Base-by-base conservation (phyloP, 2,329 filamentous ascomycete genomes). In the Chrysoporthe cubensis region DNA sequence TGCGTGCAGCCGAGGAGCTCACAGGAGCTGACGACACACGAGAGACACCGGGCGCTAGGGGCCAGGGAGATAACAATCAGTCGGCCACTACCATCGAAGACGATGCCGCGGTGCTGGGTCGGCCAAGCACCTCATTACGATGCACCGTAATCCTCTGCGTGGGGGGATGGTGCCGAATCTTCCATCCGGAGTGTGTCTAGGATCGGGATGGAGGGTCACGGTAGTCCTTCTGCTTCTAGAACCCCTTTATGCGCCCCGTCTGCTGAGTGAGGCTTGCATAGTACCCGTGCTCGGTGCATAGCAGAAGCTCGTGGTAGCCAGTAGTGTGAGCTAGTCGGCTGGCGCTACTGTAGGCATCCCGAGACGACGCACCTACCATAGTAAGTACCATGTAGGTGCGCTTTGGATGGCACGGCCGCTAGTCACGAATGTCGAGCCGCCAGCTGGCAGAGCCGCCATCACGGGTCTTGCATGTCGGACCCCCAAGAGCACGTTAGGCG, bases 31-130 rank as follows among this genome's bases (percentile, higher is more conserved):
- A 46, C 40, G 26, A 52, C 56, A 34, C 56, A 62, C 21, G 40
- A 46, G 21, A 58, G 44, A 60, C 5, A 59, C 64, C 26, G 64
- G 61, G 67, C 64, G 67, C 64, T 48, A 67, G 58, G 21, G 48
- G 58, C n/a, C 42, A 37, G 32, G 9, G 32, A 54, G 50, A 54
- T 34, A 21, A 32, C 16, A 21, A 54, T 32, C 50, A 26, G 21
- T 54, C 50, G 32, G 50, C 32, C 50, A 14, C 7, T 16, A 32
- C 5, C 21, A 5, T 54, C 26, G 21, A 54, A 26, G 26, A 21
- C 32, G 26, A 16, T 32, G 50, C 50, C 50, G 50, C 50, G 26
- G 14, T 54, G 50, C 50, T 54, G 4, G 26, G 21, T 54, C 50
- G 50, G 14, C 50, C 26, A 37, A 48, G 58, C 64, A 62, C 63